Conservation (phyloP, 2,329 filamentous ascomycete species). For the Alternaria angustiovoidea region DNA sequence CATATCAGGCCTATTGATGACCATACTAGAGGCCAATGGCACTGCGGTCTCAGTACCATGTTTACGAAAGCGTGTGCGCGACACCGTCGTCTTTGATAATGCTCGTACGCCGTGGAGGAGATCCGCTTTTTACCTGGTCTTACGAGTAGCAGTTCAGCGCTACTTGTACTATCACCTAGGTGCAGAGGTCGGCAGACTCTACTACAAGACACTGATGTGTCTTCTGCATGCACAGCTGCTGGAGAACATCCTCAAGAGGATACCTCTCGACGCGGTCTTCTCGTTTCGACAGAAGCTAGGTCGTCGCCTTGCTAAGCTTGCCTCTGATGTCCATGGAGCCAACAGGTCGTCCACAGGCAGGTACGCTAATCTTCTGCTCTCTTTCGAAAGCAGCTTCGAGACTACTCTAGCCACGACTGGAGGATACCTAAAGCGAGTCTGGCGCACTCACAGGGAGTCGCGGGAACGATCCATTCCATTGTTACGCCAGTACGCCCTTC, state of each 20-base stretch:
- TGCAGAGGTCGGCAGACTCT: conserved; percentile 53
- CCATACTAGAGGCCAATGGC: conserved; percentile 66
- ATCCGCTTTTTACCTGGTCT: conserved; percentile 67
- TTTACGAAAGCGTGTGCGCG: conserved; percentile 67
- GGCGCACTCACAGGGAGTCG: conserved; percentile 25
- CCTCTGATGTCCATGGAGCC: conserved; percentile 47
- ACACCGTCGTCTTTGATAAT: conserved; percentile 65
- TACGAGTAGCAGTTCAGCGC: conserved; percentile 66
- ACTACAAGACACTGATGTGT: conserved; percentile 68
- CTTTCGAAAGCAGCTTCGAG: conserved; percentile 22
- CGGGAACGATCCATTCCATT: conserved; percentile 52
- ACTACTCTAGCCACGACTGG: conserved; percentile 20
- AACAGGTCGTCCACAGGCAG: background rate
- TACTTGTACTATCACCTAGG: conserved; percentile 57
- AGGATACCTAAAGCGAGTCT: conserved; percentile 28
- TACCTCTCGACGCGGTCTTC: conserved; percentile 49
- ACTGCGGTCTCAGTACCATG: conserved; percentile 42
- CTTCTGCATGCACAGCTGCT: conserved; percentile 59
- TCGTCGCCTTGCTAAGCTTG: conserved; percentile 66
- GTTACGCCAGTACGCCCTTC: conserved; percentile 52
- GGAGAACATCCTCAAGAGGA: conserved; percentile 42
- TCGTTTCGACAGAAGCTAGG: conserved; percentile 63
- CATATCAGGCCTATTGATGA: conserved; percentile 67
- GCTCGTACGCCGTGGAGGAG: conserved; percentile 67
- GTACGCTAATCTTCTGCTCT: conserved; percentile 1